Evolutionary conservation across 306 rosid genomes (phyloP).

Genomic region (Lathyrus tuberosus): DNA sequence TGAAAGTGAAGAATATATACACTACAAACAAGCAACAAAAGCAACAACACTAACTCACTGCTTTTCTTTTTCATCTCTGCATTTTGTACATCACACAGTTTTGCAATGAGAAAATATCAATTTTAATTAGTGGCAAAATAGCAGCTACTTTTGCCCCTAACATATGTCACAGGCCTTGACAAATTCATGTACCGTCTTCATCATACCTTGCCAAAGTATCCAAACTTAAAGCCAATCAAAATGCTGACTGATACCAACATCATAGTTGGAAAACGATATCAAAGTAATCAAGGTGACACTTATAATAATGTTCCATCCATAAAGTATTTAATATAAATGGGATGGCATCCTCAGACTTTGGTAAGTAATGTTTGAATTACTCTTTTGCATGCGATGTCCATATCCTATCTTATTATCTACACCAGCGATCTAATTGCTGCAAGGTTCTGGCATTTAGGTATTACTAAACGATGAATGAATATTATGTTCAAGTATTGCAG

Average conservation of each 20-base stretch:
- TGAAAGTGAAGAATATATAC: constrained; percentile 56
- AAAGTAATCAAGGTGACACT: not conserved
- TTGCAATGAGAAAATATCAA: constrained; percentile 47
- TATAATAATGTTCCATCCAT: not conserved
- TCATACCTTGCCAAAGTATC: constrained; percentile 3
- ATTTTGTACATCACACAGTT: constrained; percentile 30
- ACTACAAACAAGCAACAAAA: constrained; percentile 40
- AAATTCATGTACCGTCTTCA: too few relatives aligned
- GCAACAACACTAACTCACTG: constrained; percentile 32
- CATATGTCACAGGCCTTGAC: too few relatives aligned
- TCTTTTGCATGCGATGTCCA: not conserved
- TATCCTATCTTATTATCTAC: not conserved
- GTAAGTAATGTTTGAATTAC: not conserved
- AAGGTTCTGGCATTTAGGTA: not conserved
- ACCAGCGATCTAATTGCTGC: not conserved
- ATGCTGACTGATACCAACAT: not conserved
- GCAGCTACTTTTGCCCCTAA: too few relatives aligned
- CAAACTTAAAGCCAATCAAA: not conserved
- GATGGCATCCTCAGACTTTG: not conserved
- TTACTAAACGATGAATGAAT: not conserved
- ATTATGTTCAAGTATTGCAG: too few relatives aligned
- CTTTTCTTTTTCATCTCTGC: constrained; percentile 22
- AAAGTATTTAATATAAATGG: not conserved
- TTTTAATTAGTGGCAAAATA: constrained; percentile 46
- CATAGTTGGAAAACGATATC: not conserved